Base-by-base conservation (phyloP, 768 basidiomycete genomes). In the Russula virescens region DNA sequence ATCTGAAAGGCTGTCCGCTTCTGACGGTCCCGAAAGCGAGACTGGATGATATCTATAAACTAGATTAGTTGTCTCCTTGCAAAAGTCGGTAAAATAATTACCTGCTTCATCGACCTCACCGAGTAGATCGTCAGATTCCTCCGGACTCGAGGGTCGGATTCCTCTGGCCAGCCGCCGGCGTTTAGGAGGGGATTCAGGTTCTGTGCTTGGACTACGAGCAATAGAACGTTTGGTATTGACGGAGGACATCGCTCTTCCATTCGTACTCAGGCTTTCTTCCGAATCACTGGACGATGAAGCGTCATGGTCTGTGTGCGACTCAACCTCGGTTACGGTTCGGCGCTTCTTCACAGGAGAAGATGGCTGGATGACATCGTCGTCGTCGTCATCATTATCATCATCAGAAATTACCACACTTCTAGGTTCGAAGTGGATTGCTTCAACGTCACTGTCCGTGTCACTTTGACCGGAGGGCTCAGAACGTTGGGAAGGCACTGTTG, bases 1-100 rank as follows among this genome's bases (percentile, higher is more conserved):
- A 77, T 79, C 66, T 85, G 86, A 70, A 83, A 91, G 6, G 72
- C 64, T 16, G 85, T 80, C 71, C 79, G 78, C 72, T 82, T 89
- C 61, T 78, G 75, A 34, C 88, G 81, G 28, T 74, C 71, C 40
- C 91, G 84, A 34, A 92, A 72, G 48, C 90, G 84, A 8, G 74
- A 75, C 26, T 85, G 77, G 45, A 93, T 74, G 31, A 92, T 87
- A 56, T 76, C 87, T 91, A 63, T 8, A 38, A 23, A 58, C 23
- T 11, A 40, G 49, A 55, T 47, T 62, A 42, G 53, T 58, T 52
- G 19, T 48, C 31, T 58, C 48, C n/a, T 51, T 8, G 7, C 28
- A 56, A 21, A 26, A 38, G 55, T 62, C 35, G 51, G 58, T 51
- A 54, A 8, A 56, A 59, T 55, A 72, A 81, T 69, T 68, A 87